Evolutionary conservation across 768 basidiomycete species (phyloP).

Genomic region (Solioccasus polychromus): DNA sequence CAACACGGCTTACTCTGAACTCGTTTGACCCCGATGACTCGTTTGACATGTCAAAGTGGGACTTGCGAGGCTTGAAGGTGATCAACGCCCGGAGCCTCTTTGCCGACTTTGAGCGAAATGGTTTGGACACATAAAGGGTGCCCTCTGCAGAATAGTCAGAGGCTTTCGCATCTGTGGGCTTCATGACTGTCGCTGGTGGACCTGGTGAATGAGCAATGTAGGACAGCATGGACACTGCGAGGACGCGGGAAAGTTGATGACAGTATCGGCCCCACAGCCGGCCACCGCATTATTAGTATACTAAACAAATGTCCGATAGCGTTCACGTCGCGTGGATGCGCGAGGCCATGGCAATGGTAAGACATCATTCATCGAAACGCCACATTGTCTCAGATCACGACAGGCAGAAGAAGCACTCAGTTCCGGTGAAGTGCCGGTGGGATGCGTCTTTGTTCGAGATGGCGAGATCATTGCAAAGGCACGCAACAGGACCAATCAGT

Average conservation of each 20-base stretch:
- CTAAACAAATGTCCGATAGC: constrained; percentile 2
- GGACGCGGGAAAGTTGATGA: constrained; percentile 12
- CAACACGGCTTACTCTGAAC: constrained; percentile 58
- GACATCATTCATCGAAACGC: constrained; percentile 1
- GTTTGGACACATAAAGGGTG: constrained; percentile 71
- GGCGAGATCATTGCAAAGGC: constrained; percentile 78
- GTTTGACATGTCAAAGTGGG: constrained; percentile 82
- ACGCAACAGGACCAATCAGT: constrained; percentile 91
- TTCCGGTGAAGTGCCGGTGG: constrained; percentile 91
- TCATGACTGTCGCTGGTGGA: constrained; percentile 11
- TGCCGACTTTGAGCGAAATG: constrained; percentile 67
- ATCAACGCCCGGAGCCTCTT: constrained; percentile 81
- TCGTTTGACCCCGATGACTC: constrained; percentile 72
- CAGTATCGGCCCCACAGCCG: background rate
- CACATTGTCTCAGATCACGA: constrained; percentile 7
- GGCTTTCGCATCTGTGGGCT: background rate
- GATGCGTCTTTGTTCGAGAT: constrained; percentile 89
- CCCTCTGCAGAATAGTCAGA: constrained; percentile 51
- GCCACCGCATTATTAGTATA: background rate
- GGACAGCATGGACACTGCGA: background rate
- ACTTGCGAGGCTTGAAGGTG: constrained; percentile 84
- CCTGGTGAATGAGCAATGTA: constrained; percentile 5
- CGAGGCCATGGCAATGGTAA: constrained; percentile 79
- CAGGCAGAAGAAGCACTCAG: constrained; percentile 85
- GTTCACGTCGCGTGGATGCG: constrained; percentile 64